Percentiles rank a stretch among this genome's conserved stretches.
These are phyloP conservation scores for Hypoxylon trugodes DNA, from an alignment of 495 filamentous ascomycete species.

Conservation along the genomic window DNA sequence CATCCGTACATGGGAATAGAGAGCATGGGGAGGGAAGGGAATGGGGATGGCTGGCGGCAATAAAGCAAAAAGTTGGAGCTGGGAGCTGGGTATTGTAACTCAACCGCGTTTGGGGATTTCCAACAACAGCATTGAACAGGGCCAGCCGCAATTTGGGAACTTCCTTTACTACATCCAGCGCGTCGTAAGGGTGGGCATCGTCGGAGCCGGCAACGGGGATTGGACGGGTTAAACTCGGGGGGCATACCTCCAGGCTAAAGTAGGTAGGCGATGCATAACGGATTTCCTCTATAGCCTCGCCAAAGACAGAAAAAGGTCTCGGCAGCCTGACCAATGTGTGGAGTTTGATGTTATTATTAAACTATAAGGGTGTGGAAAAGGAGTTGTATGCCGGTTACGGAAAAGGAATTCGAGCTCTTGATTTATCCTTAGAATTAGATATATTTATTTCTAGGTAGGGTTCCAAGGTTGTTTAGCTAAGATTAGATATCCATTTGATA, in stretches of 20 bases:
- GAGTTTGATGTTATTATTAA: constrained; percentile 26
- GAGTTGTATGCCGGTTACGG: no score
- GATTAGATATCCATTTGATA: no score
- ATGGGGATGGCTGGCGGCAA: constrained; percentile 28
- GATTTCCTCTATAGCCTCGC: constrained; percentile 38
- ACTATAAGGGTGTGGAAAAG: no score
- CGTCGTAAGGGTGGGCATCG: background rate
- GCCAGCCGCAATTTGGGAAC: constrained; percentile 35
- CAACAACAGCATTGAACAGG: background rate
- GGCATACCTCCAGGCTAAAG: constrained; percentile 45
- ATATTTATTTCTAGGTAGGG: no score
- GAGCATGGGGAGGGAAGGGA: background rate
- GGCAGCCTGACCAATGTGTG: constrained; percentile 32
- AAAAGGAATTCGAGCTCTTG: no score
- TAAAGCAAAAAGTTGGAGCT: constrained; percentile 32
- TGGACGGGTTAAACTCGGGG: constrained; percentile 45
- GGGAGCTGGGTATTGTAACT: background rate
- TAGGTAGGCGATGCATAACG: constrained; percentile 39
- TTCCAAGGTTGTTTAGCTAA: no score
- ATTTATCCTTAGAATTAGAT: no score
- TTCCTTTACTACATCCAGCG: no score
- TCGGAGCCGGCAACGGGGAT: constrained; percentile 31
- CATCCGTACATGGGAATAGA: no score
- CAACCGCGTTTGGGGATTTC: background rate
- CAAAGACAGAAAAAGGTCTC: no score